Base-by-base conservation (phyloP, 257 asterid species). In the Solanum chmielewskii region DNA sequence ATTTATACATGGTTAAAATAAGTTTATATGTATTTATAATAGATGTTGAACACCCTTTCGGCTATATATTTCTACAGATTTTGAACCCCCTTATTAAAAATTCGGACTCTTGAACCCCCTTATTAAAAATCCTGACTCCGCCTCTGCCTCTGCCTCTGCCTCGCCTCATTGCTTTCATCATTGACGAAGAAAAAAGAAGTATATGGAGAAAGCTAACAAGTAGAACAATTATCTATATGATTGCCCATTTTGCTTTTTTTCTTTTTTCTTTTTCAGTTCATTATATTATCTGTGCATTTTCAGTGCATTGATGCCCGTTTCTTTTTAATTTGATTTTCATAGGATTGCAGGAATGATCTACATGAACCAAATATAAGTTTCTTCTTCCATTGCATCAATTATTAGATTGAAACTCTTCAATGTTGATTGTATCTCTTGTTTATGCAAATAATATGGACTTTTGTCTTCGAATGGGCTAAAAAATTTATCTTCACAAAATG, bases 131-230 rank as follows among this genome's bases (percentile, higher is more conserved):
- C 1, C 35, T 33, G 35, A 31, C 35, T 3, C 4, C 35, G 35
- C 35, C 35, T 33, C 35, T 33, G 27, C 27, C 27, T 27, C 27
- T 27, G 27, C 27, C 27, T 27, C 27, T 27, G 27, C 27, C 27
- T 27, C 1, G 27, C 5, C 4, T 91, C 33, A 89, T 93, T 52
- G 94, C 94, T 77, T 97, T 93, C 89, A 92, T 94, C 95, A 95
- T 92, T 85, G 96, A 94, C 2, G 98, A 95, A 59, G 94, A 93
- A 81, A 91, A 59, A 71, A 85, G 15, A 88, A 76, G 87, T 83
- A 86, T 73, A 75, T 92, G 90, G 90, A 89, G 92, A 86, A 89
- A 52, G 85, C 69, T 60, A 31, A 62, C 25, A 90, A 87, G 73
- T 87, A 84, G 49, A 11, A 2, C n/a, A 11, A 49, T 29, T 44